Base-by-base conservation (phyloP, 768 basidiomycete genomes). In the Lactarius tabidus region DNA sequence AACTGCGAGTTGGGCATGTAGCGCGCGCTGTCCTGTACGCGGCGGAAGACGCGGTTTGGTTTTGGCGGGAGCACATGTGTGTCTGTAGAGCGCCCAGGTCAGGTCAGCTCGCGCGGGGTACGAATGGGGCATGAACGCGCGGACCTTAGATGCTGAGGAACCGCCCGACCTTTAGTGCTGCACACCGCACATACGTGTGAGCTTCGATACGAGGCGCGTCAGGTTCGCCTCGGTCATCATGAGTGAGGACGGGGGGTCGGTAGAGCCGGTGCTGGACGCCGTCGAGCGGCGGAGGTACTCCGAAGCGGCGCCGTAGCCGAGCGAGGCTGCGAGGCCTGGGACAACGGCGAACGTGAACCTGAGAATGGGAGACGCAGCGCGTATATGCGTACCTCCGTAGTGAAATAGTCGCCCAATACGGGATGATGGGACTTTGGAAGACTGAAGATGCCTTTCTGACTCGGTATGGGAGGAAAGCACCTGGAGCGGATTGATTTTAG, bases 1-100 rank as follows among this genome's bases (percentile, higher is more conserved):
- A 98, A 90, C 74, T 99, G 96, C 90, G 90, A 95, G 70, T 96
- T 90, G 0, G 96, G 96, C 96, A 99, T 99, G 74, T 98, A 98
- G 75, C 98, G 93, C 1, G 96, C 96, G 70, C 89, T 87, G 69
- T 96, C 92, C 73, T 98, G 96, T 0, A 99, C 95, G 33, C 89
- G 80, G 58, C 93, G 84, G 70, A 99, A 87, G 35, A 99, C 89
- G 60, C 84, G 82, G 72, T 98, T 94, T 3, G 98, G 76, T 68
- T 96, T 93, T 0, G 90, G 84, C 0, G 95, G 92, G 2, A 99
- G 80, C 41, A 91, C 78, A 67, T 96, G 89, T 0, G 93, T 91
- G 74, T 99, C 96, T 98, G 69, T 0, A 14, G 52, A 31, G 10
- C 18, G 59, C n/a, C n/a, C 53, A 60, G 55, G 52, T 23, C n/a